Base-by-base conservation (phyloP, 2,329 filamentous ascomycete genomes). In the Phyllosticta citriasiana region DNA sequence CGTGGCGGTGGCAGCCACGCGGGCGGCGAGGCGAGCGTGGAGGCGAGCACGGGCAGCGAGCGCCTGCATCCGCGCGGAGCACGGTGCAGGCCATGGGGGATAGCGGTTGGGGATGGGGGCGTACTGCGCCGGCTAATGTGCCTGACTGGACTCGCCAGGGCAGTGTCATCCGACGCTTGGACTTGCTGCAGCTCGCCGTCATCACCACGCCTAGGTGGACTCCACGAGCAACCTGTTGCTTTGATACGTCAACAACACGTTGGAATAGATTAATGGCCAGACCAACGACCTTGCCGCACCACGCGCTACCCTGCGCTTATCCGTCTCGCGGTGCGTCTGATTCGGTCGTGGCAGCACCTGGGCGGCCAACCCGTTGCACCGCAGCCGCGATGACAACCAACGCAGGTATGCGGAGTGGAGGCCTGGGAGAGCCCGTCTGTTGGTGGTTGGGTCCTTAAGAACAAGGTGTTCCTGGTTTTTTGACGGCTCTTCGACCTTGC, bases 1-100 rank as follows among this genome's bases (percentile, higher is more conserved):
- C 53, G 58, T 60, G 58, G 58, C 58, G 58, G 58, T 60, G 58
- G 58, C 58, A 60, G 58, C 58, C 58, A 60, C 58, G 58, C 58
- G 58, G 51, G 57, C 57, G 27, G 22, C 33, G 54, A 56, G 55
- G 58, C 53, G 58, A 60, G 58, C 53, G 58, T 60, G 58, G 58
- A 54, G 58, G 55, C 50, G 52, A 52, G 30, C 57, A 52, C 33
- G 24, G 35, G 57, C 40, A 47, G 40, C 40, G 4, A 47, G 40
- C 40, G 14, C 14, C 40, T 47, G 40, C 40, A 47, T 47, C 40
- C 40, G 40, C 40, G 40, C 40, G 12, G 40, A 47, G 40, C 12
- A 47, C 40, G 40, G 33, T 40, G 33, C 33, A 40, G 33, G 33
- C 9, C 33, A 40, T 40, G 33, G 33, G 9, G 33, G 33, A 40